These are phyloP conservation scores for Penicillium cinerascens DNA, from an alignment of 495 filamentous ascomycete genomes.

Conservation along the genomic window DNA sequence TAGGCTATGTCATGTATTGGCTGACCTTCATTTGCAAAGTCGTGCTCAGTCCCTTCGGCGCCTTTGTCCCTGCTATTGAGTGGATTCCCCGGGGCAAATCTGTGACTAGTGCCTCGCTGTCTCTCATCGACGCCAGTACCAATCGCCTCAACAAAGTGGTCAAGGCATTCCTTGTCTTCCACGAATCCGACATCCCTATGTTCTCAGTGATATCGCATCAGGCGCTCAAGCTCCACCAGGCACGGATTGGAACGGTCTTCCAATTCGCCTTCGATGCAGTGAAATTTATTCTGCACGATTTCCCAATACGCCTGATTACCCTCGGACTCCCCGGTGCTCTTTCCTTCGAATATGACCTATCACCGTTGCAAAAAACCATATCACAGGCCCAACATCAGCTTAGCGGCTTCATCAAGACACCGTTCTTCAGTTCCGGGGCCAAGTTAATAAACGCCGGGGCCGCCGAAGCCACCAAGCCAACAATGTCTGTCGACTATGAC, in stretches of 20 bases:
- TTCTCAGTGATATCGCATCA: slow-evolving; percentile 62
- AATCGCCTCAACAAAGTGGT: slow-evolving; percentile 42
- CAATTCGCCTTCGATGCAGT: slow-evolving; percentile 13
- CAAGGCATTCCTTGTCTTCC: slow-evolving; percentile 41
- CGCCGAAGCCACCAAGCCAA: slow-evolving; percentile 16
- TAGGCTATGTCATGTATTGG: slow-evolving; percentile 56
- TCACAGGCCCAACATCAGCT: slow-evolving; percentile 20
- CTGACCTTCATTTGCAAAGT: slow-evolving; percentile 42
- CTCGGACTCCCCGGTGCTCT: slow-evolving; percentile 22
- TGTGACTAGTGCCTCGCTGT: slow-evolving; percentile 43
- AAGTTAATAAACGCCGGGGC: slow-evolving; percentile 26
- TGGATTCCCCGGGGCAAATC: slow-evolving; percentile 37
- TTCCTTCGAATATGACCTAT: slow-evolving; percentile 13
- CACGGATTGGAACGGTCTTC: slow-evolving; percentile 29
- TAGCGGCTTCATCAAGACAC: slow-evolving; percentile 14
- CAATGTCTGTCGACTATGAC: slow-evolving; percentile 48
- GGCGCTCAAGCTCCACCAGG: slow-evolving; percentile 49
- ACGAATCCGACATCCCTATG: slow-evolving; percentile 55
- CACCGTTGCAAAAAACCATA: slow-evolving; percentile 11
- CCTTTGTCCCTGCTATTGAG: slow-evolving; percentile 39
- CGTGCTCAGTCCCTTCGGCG: slow-evolving; percentile 41
- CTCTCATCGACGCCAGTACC: slow-evolving; percentile 46
- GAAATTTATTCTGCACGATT: slow-evolving; percentile 38
- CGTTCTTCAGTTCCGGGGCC: slow-evolving; percentile 20
- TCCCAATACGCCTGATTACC: slow-evolving; percentile 35